Base-by-base conservation (phyloP, 1,139 yeast species). In the Yamadazyma diddensiae region DNA sequence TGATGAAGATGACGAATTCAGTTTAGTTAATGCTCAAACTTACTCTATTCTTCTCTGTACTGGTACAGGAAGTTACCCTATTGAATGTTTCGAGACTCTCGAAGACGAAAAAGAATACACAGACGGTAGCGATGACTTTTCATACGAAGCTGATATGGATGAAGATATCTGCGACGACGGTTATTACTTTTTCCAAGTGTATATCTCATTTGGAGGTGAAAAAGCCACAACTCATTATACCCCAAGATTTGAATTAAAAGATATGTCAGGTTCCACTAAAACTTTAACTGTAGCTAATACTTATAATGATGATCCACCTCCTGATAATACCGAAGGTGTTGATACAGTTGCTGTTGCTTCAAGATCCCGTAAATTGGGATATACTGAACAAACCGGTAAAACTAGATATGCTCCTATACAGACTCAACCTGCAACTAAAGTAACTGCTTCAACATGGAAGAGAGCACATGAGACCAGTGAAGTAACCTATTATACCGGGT, bases 361-460 rank as follows among this genome's bases (percentile, higher is more conserved):
- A 4, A 29, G 42, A 11, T 63, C 70, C 5, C 66, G 65, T 39
- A 35, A 63, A 6, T 45, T 85, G 6, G 69, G 88, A 3, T 88
- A 87, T 58, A 73, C 88, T 2, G 41, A 50, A 38, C 97, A 88
- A 62, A 82, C 94, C 0, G 94, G 94, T 24, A 57, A 44, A 30
- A 73, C 82, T 2, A 70, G 86, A 53, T 85, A 62, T 57, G 97
- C 97, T 1, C 95, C 96, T 30, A 87, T 88, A 95, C 96, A 87
- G 59, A 57, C 67, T 38, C 49, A 87, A 60, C 96, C 97, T 6
- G 84, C 80, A 4, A 52, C 83, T 2, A 67, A 59, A 7, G 77
- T 86, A 9, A 82, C 95, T 1, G 78, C 75, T 16, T 67, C 80
- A 3, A 60, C 80, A 2, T 82, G 86, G 84, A 53, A 77, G 2